Base-by-base conservation (phyloP, 371 early-diverging fungal genomes). In the Nosema muscidifuracis region DNA sequence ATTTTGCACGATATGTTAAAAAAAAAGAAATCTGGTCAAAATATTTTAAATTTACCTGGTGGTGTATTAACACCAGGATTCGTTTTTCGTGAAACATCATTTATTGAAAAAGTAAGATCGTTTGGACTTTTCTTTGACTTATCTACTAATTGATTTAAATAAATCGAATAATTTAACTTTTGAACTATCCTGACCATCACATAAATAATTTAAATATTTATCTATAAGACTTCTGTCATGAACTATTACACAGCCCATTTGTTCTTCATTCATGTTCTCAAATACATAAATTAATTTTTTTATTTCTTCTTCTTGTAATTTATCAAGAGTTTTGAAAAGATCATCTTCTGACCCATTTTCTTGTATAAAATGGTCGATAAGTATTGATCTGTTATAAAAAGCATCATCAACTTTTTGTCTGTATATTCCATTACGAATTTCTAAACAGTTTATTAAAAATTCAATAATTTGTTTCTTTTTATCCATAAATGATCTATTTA, bases 21-120 rank as follows among this genome's bases (percentile, higher is more conserved):
- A 24, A 44, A 34, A 36, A 47, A 22, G 13, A 40, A 24, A 10
- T 36, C 31, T 12, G 38, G 36, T 0, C 31, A 50, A 51, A 51
- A 75, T 9, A 31, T 38, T 1, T 34, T 24, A 22, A 36, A 50
- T 26, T 61, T 58, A 4, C 31, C 51, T 44, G 71, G 67, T 13
- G 84, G 84, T 28, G 81, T 82, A 10, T 42, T 74, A 33, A 84
- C 84, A 15, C 84, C 84, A 24, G 84, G 74, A 36, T 34, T 71
- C 28, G 58, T 73, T 12, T 76, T 84, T 67, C 40, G 65, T 33
- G 64, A 76, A 13, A 80, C 81, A 22, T 69, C 74, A 16, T 57
- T 82, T 6, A 20, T 78, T 36, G 68, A 77, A 30, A 78, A 75
- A 30, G 63, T 84, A 18, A 18, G 15, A 34, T 31, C 55, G 20